Evolutionary conservation across 352 stramenopile genomes (phyloP).

Genomic region (Elongisporangium prolatum): DNA sequence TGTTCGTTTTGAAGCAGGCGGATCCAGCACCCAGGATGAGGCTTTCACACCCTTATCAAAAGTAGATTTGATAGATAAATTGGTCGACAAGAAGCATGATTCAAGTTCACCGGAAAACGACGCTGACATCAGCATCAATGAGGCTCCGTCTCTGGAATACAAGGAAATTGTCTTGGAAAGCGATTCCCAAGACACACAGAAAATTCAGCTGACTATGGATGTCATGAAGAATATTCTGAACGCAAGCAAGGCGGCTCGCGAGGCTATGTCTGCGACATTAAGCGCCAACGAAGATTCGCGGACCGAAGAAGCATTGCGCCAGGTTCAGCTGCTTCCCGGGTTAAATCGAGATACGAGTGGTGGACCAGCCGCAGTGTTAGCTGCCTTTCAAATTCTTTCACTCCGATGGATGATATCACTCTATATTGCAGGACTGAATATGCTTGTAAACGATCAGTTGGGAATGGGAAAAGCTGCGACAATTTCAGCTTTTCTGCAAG

Average conservation of each 20-base stretch:
- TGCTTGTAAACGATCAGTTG: constrained; percentile 83
- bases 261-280: constrained; percentile 23
- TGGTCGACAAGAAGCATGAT: not conserved
- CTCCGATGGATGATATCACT: constrained; percentile 81
- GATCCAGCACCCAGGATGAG: not conserved
- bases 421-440: constrained; percentile 53
- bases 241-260: constrained; percentile 37
- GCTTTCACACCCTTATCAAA: not conserved
- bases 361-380: constrained; percentile 40
- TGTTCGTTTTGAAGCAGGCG: constrained; percentile 48
- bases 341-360: constrained; percentile 10
- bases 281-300: constrained; percentile 1
- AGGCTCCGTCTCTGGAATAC: constrained; percentile 23
- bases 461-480: constrained; percentile 83
- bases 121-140: not conserved
- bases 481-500: constrained; percentile 67
- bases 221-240: constrained; percentile 38
- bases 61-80: not conserved
- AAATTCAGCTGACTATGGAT: constrained; percentile 1
- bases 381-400: constrained; percentile 70
- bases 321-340: constrained; percentile 7
- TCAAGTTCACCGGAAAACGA: not conserved
- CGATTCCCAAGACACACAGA: constrained; percentile 4
- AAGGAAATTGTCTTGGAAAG: constrained; percentile 31
- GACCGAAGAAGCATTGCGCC: constrained; percentile 7